A percentile compares a stretch with the other conserved stretches of the same genome.
These are phyloP conservation scores for Entophlyctis luteolus DNA, from an alignment of 192 early-diverging fungal species.

Conservation along the genomic window DNA sequence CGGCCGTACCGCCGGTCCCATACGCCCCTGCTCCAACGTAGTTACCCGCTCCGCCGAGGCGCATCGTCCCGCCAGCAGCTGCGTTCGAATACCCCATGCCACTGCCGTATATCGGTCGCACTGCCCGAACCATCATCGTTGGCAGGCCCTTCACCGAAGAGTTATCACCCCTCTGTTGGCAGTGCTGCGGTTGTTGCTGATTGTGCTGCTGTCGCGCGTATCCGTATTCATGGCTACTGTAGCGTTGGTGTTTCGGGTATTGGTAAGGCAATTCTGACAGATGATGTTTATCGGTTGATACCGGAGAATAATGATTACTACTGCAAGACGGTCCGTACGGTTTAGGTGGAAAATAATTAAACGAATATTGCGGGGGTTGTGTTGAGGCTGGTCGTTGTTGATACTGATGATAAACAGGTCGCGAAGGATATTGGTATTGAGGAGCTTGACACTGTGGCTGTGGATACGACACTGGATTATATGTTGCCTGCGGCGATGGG, in stretches of 20 bases:
- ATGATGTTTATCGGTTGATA: neutral
- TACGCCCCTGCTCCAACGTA: no score
- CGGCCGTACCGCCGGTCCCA: no score
- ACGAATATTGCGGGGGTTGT: neutral
- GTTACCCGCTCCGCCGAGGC: no score
- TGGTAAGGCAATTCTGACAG: neutral
- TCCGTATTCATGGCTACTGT: neutral
- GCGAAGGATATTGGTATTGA: no score
- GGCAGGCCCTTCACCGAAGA: neutral
- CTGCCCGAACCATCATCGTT: neutral
- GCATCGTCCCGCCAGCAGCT: neutral
- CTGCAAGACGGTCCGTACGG: neutral
- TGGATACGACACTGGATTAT: no score
- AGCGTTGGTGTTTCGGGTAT: neutral
- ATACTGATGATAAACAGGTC: no score
- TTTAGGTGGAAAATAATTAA: neutral
- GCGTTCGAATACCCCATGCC: neutral
- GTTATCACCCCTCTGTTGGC: neutral
- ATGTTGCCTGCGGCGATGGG: no score
- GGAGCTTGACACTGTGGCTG: no score
- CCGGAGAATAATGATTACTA: neutral
- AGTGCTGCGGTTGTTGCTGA: neutral
- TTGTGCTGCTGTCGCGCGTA: no score
- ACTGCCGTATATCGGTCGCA: neutral
- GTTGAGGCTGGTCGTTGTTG: no score